phyloP scores from a whole-genome alignment of 2,329 filamentous ascomycete genomes.

The Tolypocladium endophyticum region DNA sequence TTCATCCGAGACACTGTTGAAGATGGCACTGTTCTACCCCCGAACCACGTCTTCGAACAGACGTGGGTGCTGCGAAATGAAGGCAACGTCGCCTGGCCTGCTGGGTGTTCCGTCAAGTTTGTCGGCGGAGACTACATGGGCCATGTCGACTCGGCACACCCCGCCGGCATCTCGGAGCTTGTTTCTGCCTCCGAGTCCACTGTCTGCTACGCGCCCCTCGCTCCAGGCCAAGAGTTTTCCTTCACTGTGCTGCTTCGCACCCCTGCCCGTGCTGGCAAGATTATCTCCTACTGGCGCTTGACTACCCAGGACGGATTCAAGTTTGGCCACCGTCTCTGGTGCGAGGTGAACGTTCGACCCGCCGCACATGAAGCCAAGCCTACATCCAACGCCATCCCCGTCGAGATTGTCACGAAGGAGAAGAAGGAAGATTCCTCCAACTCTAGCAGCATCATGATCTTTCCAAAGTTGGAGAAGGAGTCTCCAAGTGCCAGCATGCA shows the following conservation, averaged over 20 bases:
- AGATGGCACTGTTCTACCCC: conserved; percentile 64
- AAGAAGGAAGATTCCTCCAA: conserved; percentile 15
- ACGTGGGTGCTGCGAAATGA: conserved; percentile 87
- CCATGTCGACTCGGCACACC: conserved; percentile 69
- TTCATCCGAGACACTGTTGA: conserved; percentile 70
- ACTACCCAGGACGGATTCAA: conserved; percentile 69
- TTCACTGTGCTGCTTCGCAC: conserved; percentile 84
- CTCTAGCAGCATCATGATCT: conserved; percentile 70
- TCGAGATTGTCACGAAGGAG: conserved; percentile 16
- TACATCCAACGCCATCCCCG: conserved; percentile 7
- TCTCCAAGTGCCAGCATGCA: conserved; percentile 76
- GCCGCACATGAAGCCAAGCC: conserved; percentile 14
- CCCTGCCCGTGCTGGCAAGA: conserved; percentile 62
- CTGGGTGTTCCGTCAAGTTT: conserved; percentile 81
- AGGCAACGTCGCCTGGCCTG: conserved; percentile 70
- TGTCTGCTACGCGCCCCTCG: conserved; percentile 56
- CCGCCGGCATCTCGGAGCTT: conserved; percentile 68
- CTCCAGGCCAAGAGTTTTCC: conserved; percentile 61
- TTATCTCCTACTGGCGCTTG: conserved; percentile 94
- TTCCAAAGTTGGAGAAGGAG: conserved; percentile 92
- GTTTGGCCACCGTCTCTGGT: conserved; percentile 93
- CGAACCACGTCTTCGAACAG: conserved; percentile 71
- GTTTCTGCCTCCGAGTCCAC: conserved; percentile 75
- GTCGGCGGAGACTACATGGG: conserved; percentile 96
- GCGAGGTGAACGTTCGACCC: conserved; percentile 66